phyloP scores from a whole-genome alignment of 306 rosid genomes.

The Lathyrus oleraceus region DNA sequence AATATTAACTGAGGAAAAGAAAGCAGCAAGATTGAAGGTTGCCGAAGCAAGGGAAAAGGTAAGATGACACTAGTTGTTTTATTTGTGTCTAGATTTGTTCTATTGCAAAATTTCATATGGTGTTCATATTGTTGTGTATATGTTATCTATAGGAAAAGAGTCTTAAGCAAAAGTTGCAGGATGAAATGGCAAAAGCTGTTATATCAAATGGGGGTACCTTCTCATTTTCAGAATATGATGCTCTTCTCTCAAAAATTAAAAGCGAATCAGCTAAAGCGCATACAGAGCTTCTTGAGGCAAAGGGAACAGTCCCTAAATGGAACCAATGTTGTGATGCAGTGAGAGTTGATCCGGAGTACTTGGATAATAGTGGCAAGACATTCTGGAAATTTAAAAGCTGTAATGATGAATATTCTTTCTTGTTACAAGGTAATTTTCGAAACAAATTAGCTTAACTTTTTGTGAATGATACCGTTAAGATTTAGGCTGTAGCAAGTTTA shows the following conservation, averaged over 20 bases:
- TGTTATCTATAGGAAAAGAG: conserved; percentile 36
- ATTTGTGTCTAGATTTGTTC: background rate
- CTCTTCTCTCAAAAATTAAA: conserved; percentile 45
- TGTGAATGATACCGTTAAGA: background rate
- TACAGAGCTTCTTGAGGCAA: conserved; percentile 50
- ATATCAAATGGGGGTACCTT: conserved; percentile 27
- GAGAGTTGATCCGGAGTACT: conserved; percentile 33
- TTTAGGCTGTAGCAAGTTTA: conserved; percentile 24
- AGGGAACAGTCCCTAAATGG: conserved; percentile 41
- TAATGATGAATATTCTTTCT: conserved; percentile 11
- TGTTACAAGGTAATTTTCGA: conserved; percentile 49
- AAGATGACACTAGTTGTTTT: background rate
- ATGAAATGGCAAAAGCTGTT: conserved; percentile 47
- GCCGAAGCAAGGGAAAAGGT: conserved; percentile 47
- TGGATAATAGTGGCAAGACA: conserved; percentile 31
- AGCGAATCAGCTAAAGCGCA: conserved; percentile 58
- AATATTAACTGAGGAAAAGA: conserved; percentile 16
- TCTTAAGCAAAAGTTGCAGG: conserved; percentile 32
- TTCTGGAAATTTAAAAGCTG: conserved; percentile 44
- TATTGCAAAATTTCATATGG: background rate
- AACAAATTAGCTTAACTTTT: background rate
- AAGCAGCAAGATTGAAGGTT: conserved; percentile 36
- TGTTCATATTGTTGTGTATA: background rate
- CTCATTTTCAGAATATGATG: conserved; percentile 31
- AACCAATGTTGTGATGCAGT: conserved; percentile 34